Conservation (phyloP, 306 rosid genomes). For the Ziziphus jujuba region DNA sequence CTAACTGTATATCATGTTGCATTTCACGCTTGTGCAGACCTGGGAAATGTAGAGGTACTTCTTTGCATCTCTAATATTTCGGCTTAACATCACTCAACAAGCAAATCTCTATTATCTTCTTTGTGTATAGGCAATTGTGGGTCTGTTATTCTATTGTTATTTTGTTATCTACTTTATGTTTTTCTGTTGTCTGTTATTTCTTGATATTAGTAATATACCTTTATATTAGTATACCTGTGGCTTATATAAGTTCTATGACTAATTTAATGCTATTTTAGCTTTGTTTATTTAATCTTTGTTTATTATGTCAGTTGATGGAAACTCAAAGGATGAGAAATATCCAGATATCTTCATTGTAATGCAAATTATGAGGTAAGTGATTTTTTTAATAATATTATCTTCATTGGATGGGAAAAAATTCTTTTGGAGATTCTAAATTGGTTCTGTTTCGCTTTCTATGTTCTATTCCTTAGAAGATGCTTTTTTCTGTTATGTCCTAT, state of each 20-base stretch:
- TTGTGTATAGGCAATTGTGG: background rate
- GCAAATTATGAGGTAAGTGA: slow-evolving; percentile 77
- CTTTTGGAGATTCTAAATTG: background rate
- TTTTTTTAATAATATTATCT: background rate
- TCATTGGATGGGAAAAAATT: background rate
- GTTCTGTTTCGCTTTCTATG: background rate
- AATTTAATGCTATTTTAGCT: background rate
- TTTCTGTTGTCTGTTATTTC: background rate
- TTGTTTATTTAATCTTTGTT: slow-evolving; percentile 11
- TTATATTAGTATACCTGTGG: no score
- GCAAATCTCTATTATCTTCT: background rate
- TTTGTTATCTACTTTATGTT: background rate
- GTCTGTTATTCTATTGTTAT: background rate
- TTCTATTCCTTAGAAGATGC: background rate
- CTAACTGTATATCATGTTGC: slow-evolving; percentile 78
- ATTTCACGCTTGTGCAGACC: slow-evolving; percentile 77
- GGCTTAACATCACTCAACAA: background rate
- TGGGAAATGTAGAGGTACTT: slow-evolving; percentile 71
- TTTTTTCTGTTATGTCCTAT: no score
- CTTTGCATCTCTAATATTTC: slow-evolving; percentile 4
- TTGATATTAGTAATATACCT: no score
- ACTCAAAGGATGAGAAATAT: slow-evolving; percentile 59
- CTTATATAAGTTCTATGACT: background rate
- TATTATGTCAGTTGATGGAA: slow-evolving; percentile 65
- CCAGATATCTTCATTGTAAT: slow-evolving; percentile 63